Evolutionary conservation across 257 asterid species (phyloP).

Genomic region (Sherardia arvensis): DNA sequence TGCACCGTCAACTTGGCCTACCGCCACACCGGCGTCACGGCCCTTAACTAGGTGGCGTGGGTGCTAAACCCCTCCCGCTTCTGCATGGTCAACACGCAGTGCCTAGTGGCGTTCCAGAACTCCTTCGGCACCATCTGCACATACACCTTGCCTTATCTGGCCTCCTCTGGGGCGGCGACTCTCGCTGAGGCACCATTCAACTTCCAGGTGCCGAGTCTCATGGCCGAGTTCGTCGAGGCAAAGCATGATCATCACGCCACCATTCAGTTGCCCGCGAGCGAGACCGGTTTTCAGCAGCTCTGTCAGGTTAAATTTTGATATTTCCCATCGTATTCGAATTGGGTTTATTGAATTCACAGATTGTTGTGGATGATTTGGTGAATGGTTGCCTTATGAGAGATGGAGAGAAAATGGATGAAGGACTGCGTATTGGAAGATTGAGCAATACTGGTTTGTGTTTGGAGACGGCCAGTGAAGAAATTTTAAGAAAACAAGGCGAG

Average conservation of each 20-base stretch:
- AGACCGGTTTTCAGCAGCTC: constrained; percentile 45
- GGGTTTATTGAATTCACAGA: too few species aligned
- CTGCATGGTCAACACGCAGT: constrained; percentile 48
- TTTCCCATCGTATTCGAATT: too few species aligned
- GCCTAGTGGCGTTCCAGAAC: constrained; percentile 44
- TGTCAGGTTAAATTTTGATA: too few species aligned
- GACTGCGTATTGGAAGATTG: too few species aligned
- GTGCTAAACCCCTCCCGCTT: constrained; percentile 33
- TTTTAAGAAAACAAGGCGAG: too few species aligned
- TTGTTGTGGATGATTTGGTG: too few species aligned
- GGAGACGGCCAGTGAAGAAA: too few species aligned
- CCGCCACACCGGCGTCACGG: constrained; percentile 33
- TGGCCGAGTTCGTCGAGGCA: constrained; percentile 27
- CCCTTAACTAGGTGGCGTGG: constrained; percentile 59
- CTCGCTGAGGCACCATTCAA: constrained; percentile 35
- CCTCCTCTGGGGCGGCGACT: background rate
- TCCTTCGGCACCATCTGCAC: constrained; percentile 23
- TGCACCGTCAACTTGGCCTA: constrained; percentile 53
- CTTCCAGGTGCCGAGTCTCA: constrained; percentile 36
- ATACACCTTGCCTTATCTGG: constrained; percentile 38
- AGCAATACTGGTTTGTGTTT: too few species aligned
- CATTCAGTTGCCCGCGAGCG: constrained; percentile 37
- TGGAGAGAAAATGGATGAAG: too few species aligned
- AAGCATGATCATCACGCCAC: constrained; percentile 46
- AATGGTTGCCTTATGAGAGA: too few species aligned